Evolutionary conservation across 2,329 filamentous ascomycete species (phyloP), one percentile per base, ranked within the genome.

Genomic region (Neopestalotiopsis rosae): DNA sequence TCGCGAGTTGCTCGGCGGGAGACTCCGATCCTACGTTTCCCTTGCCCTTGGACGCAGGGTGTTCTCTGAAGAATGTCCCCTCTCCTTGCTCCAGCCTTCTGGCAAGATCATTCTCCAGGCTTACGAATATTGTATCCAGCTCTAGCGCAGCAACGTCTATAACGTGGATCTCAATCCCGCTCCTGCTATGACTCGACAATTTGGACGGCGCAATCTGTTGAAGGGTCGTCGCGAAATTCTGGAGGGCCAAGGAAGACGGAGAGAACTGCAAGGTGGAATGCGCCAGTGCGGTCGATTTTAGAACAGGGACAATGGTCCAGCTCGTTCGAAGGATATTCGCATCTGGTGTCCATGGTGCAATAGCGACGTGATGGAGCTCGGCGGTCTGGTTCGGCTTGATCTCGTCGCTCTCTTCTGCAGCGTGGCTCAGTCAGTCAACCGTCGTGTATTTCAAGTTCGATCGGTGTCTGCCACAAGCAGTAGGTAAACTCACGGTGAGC

Each of bases 221-320:
- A 61, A 97, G 85, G 2, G 87, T 86, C 67, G 91, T 88, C 52
- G 94, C 90, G 75, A 98, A 97, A 72, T 89, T 90, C 80, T 97
- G 94, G 1, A 97, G 88, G 64, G 88, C 91, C 69, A 88, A 86
- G 66, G 89, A 97, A 62, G 87, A 87, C 0, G 92, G 88, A 13
- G 93, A 92, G 74, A 95, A 92, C 70, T 95, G 91, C 52, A 98
- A 87, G 1, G 93, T 97, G 5, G 92, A 94, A 72, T 92, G 89
- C 20, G 93, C 88, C 58, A 94, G 85, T 10, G 88, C 86, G 58
- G 89, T 85, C 57, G 90, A 90, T 72, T 86, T 84, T 28, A 86
- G 86, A 69, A 97, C 89, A 1, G 95, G 93, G 42, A 98, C 88
- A 64, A 98, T 88, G 7, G 94, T 94, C 96, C 96, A 99, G 61